phyloP scores from a whole-genome alignment of 352 stramenopile species.

The Peronosclerospora sorghi region DNA sequence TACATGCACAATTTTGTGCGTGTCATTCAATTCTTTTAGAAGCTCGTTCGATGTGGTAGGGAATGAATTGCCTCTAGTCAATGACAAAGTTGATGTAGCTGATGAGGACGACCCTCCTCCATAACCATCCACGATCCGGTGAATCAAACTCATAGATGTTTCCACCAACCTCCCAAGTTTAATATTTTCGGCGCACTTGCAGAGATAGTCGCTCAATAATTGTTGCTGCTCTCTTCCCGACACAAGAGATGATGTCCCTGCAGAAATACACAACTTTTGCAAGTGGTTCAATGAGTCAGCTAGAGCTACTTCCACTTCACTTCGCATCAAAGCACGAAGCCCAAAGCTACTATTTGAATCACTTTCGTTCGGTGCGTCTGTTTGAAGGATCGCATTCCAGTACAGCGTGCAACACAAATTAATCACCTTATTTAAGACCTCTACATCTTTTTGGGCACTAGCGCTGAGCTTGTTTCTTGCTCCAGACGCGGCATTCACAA shows the following conservation, averaged over 20 bases:
- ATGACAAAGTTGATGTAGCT: constrained; percentile 29
- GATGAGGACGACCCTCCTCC: constrained; percentile 22
- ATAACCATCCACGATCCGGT: constrained; percentile 49
- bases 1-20: constrained; percentile 43
- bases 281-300: constrained; percentile 65
- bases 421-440: constrained; percentile 67
- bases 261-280: constrained; percentile 47
- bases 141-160: constrained; percentile 69
- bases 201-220: constrained; percentile 56
- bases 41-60: constrained; percentile 37
- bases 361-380: constrained; percentile 10
- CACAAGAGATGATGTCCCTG: constrained; percentile 29
- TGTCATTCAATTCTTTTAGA: constrained; percentile 57
- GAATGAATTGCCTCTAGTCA: constrained; percentile 23
- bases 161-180: constrained; percentile 39
- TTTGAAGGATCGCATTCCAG: constrained; percentile 59
- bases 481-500: constrained; percentile 45
- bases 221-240: constrained; percentile 65
- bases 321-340: constrained; percentile 27
- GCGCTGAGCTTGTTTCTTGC: constrained; percentile 33
- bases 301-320: constrained; percentile 44
- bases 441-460: constrained; percentile 52
- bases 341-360: constrained; percentile 1
- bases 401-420: constrained; percentile 61
- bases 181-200: constrained; percentile 67